Conservation (phyloP, 2,329 filamentous ascomycete species). For the Pseudogymnoascus sp. region DNA sequence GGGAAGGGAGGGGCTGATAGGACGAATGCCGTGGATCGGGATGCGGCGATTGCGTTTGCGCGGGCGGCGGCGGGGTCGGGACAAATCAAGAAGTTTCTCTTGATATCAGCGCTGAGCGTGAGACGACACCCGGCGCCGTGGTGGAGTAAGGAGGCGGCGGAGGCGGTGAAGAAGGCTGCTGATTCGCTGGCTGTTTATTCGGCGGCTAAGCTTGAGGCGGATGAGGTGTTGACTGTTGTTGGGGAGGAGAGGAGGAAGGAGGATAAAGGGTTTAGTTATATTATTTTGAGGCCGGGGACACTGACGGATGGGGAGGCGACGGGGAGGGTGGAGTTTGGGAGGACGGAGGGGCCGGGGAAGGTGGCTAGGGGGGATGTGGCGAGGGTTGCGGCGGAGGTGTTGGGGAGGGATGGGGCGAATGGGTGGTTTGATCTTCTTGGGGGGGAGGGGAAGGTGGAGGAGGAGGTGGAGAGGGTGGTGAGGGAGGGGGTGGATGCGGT, state of each 20-base stretch:
- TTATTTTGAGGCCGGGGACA: slow-evolving; percentile 44
- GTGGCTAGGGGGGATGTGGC: slow-evolving; percentile 53
- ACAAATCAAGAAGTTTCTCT: slow-evolving; percentile 56
- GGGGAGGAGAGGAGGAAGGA: slow-evolving; percentile 30
- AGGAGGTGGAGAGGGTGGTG: slow-evolving; percentile 41
- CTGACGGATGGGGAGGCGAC: slow-evolving; percentile 41
- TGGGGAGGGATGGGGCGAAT: slow-evolving; percentile 37
- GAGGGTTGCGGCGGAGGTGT: slow-evolving; percentile 43
- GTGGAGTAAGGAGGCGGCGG: slow-evolving; percentile 45
- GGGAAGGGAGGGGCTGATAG: slow-evolving; percentile 49
- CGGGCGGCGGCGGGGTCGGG: slow-evolving; percentile 51
- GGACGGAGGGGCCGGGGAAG: slow-evolving; percentile 28
- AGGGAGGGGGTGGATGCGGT: slow-evolving; percentile 37
- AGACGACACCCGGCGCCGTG: slow-evolving; percentile 44
- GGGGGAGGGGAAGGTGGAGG: slow-evolving; percentile 40
- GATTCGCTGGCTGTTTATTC: slow-evolving; percentile 45
- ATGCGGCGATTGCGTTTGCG: slow-evolving; percentile 56
- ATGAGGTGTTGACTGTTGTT: slow-evolving; percentile 45
- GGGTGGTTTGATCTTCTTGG: slow-evolving; percentile 49
- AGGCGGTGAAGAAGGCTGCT: slow-evolving; percentile 29
- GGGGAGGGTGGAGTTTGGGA: slow-evolving; percentile 34
- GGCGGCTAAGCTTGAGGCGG: slow-evolving; percentile 51
- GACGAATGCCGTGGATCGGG: slow-evolving; percentile 51
- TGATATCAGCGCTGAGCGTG: slow-evolving; percentile 52
- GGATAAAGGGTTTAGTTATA: slow-evolving; percentile 30